A percentile compares a stretch with the other conserved stretches of the same genome.
These are phyloP conservation scores for Rutidosis leptorrhynchoides DNA, from an alignment of 129 eudicot genomes.

Conservation along the genomic window DNA sequence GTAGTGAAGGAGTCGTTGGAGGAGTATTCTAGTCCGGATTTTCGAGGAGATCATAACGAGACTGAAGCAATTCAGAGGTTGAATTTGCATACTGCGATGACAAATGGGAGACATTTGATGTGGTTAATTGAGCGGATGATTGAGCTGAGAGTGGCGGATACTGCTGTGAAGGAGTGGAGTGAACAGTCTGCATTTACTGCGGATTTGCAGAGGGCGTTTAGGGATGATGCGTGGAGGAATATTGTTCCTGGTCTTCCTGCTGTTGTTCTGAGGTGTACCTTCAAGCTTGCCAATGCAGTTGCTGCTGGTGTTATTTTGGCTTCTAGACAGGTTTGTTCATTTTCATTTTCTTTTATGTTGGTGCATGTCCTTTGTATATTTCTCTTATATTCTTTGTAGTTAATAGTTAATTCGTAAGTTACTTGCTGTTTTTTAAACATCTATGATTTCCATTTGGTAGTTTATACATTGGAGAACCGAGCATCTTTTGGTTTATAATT, in stretches of 20 bases:
- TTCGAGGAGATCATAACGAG: constrained; percentile 77
- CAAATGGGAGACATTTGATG: constrained; percentile 76
- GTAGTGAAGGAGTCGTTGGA: constrained; percentile 70
- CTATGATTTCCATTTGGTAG: background rate
- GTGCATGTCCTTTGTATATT: background rate
- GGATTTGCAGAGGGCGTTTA: constrained; percentile 82
- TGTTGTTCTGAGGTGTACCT: constrained; percentile 63
- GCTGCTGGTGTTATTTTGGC: constrained; percentile 73
- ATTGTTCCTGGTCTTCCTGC: constrained; percentile 90
- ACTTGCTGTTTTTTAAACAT: background rate
- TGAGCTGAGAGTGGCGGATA: constrained; percentile 83
- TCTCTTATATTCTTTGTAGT: background rate
- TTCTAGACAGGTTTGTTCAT: constrained; percentile 57
- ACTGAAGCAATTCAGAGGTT: constrained; percentile 83
- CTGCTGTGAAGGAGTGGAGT: constrained; percentile 83
- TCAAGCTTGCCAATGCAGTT: constrained; percentile 73
- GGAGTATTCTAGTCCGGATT: constrained; percentile 89
- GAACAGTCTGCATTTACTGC: constrained; percentile 61
- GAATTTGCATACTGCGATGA: constrained; percentile 83
- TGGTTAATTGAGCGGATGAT: constrained; percentile 98
- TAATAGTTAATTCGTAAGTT: background rate
- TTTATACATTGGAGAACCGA: background rate
- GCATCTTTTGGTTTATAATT: background rate
- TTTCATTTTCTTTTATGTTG: background rate
- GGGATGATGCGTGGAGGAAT: constrained; percentile 85